Base-by-base conservation (phyloP, 768 basidiomycete species). In the Tulasnella sp. region DNA sequence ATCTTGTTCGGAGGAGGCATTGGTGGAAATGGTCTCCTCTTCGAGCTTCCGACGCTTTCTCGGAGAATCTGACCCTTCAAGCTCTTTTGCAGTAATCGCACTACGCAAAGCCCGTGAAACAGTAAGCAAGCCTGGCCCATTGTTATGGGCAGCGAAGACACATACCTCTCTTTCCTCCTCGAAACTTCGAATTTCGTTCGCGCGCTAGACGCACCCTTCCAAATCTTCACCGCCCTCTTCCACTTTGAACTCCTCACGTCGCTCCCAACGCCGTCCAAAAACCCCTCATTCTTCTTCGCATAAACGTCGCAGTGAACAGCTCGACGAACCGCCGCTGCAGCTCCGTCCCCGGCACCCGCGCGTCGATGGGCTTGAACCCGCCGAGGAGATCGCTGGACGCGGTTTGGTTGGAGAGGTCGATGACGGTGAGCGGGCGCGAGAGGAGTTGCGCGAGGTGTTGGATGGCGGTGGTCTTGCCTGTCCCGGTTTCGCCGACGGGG, bases 401-500 rank as follows among this genome's bases (percentile, higher is more conserved):
- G 0, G 95, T 97, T 79, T 99, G 97, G 77, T 95, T 93, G 1
- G 94, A 97, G 76, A 98, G 80, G 78, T 99, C 98, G 72, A 99
- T 85, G 0, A 95, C 93, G 70, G 94, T 86, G 39, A 99, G 85
- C 0, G 89, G 88, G 12, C 87, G 86, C 7, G 84, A 85, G 35
- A 97, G 84, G n/a, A 91, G 80, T 1, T 88, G 84, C 12, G 97
- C 90, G 36, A 98, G 84, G 77, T 97, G 88, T 2, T 94, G 91
- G 17, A 99, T 87, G 22, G 88, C 86, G 68, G 95, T 95, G 0
- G 97, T 99, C 81, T 99, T 99, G 16, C 97, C 97, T 0, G 97
- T 99, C n/a, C 97, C 97, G 1, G 97, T 99, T 82, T 99, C 97
- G 62, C 97, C 97, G 0, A 95, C 94, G 32, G 98, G 85, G 8